Conservation (phyloP, 164 flowering plant species). For the Tinospora cordifolia region DNA sequence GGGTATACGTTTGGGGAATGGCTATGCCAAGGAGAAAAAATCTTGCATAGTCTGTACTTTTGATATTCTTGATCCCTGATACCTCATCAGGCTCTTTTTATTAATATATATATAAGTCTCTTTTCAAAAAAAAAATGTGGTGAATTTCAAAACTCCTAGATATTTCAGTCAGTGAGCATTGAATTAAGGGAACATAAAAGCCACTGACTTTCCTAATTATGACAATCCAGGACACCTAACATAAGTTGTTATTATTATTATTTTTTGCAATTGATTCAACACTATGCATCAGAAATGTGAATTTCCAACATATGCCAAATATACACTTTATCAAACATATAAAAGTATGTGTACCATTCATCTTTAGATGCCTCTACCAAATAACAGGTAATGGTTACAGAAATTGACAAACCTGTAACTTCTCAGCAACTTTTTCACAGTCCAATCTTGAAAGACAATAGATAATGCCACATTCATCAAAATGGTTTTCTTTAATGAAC, state of each 20-base stretch:
- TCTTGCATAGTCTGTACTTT: too few species aligned
- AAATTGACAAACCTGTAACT: conserved; percentile 54
- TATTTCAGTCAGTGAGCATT: background rate
- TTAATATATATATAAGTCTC: too few species aligned
- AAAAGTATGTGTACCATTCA: background rate
- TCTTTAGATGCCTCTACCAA: background rate
- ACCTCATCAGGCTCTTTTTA: too few species aligned
- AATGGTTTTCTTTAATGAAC: conserved; percentile 75
- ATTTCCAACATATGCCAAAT: background rate
- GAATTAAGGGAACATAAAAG: background rate
- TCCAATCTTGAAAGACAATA: conserved; percentile 98
- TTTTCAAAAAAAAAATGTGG: too few species aligned
- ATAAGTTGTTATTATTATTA: background rate
- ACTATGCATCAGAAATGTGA: background rate
- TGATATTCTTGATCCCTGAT: too few species aligned
- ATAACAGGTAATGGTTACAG: background rate
- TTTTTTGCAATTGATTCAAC: too few species aligned
- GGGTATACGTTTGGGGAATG: too few species aligned
- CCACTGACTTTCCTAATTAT: background rate
- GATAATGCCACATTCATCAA: conserved; percentile 91
- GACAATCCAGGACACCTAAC: background rate
- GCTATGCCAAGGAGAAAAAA: too few species aligned
- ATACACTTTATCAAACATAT: background rate
- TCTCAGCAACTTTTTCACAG: conserved; percentile 95
- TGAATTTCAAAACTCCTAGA: background rate